Percentiles rank a stretch among this genome's conserved stretches.
phyloP scores from a whole-genome alignment of 1,284 basidiomycete species.

The Apiotrichum veenhuisii region DNA sequence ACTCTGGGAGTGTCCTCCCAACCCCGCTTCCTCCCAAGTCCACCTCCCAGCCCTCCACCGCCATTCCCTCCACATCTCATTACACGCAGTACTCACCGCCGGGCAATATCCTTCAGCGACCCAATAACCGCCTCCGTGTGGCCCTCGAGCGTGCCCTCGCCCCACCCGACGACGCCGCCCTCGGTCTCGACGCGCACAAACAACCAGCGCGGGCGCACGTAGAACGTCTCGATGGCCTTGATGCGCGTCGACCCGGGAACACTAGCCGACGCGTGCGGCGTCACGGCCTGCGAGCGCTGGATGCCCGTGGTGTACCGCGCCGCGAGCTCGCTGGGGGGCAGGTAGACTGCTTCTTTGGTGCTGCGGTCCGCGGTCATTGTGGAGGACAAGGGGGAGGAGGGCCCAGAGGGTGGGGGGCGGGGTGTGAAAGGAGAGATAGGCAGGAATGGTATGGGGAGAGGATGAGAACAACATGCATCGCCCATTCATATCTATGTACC shows the following conservation, averaged over 20 bases:
- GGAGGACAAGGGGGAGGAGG: not conserved
- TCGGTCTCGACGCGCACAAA: slow-evolving; percentile 69
- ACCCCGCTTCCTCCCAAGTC: no score
- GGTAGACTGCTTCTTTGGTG: slow-evolving; percentile 30
- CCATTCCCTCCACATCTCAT: no score
- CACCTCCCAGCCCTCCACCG: no score
- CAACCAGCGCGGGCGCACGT: slow-evolving; percentile 69
- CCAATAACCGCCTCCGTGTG: slow-evolving; percentile 73
- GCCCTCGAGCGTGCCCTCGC: slow-evolving; percentile 50
- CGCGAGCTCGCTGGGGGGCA: slow-evolving; percentile 40
- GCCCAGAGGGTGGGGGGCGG: no score
- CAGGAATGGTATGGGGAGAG: no score
- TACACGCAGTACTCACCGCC: slow-evolving; percentile 55
- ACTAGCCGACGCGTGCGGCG: slow-evolving; percentile 28
- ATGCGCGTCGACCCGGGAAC: slow-evolving; percentile 29
- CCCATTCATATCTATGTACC: no score
- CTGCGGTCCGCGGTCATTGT: not conserved
- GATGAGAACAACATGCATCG: no score
- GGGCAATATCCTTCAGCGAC: slow-evolving; percentile 60
- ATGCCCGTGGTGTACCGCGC: slow-evolving; percentile 38
- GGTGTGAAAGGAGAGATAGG: no score
- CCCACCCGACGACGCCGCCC: slow-evolving; percentile 66
- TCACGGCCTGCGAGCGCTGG: slow-evolving; percentile 24
- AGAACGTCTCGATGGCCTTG: slow-evolving; percentile 55
- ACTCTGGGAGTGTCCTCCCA: no score